Percentiles rank a stretch among this genome's conserved stretches.
Evolutionary conservation across 495 filamentous ascomycete genomes (phyloP).

Genomic region (Xylaria sp.): DNA sequence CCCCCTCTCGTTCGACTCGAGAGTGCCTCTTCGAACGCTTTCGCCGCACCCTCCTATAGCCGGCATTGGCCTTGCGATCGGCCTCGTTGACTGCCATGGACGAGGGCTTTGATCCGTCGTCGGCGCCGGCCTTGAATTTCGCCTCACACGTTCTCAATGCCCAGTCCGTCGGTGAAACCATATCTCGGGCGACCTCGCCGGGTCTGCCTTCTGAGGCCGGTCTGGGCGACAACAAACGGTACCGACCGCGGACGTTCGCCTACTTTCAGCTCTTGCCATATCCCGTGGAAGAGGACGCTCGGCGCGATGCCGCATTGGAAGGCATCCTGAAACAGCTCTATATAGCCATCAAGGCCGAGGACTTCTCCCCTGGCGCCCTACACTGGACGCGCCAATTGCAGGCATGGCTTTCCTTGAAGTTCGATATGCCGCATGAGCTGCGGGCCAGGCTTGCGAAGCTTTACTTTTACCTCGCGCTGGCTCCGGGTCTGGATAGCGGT

Average conservation of each 20-base stretch:
- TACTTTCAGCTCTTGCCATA: constrained; percentile 92
- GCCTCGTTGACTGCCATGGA: constrained; percentile 37
- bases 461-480: constrained; percentile 93
- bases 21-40: constrained; percentile 10
- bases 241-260: constrained; percentile 88
- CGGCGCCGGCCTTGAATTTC: constrained; percentile 32
- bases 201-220: constrained; percentile 46
- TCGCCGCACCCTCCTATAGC: constrained; percentile 9
- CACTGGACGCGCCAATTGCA: constrained; percentile 98
- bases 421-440: constrained; percentile 85
- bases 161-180: constrained; percentile 48
- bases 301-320: constrained; percentile 74
- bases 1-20: constrained; percentile 14
- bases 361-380: constrained; percentile 90
- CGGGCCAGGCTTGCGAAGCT: constrained; percentile 84
- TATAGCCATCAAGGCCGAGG: constrained; percentile 86
- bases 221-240: constrained; percentile 62
- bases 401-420: constrained; percentile 95
- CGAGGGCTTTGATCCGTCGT: constrained; percentile 38
- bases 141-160: constrained; percentile 37
- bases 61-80: neutral
- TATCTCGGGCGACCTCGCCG: constrained; percentile 57
- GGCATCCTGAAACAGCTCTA: constrained; percentile 94
- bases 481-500: constrained; percentile 82
- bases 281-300: constrained; percentile 74